These are phyloP conservation scores for Trypanosoma melophagium DNA, from an alignment of 208 protist genomes.

Conservation along the genomic window DNA sequence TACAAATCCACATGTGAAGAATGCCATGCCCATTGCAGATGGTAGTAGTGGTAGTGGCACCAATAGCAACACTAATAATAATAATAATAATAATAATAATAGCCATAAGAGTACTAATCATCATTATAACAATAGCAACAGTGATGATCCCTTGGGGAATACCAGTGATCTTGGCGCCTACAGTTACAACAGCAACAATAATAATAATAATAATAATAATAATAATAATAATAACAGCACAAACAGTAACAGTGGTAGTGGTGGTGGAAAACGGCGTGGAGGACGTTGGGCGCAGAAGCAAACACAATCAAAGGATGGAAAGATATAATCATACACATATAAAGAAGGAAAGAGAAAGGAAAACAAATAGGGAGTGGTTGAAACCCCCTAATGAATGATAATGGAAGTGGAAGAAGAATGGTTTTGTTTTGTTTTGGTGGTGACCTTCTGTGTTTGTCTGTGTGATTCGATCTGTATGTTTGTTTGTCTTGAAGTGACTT, in stretches of 20 bases:
- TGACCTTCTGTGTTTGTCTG: too few species aligned
- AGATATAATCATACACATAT: neutral
- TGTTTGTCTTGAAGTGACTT: too few species aligned
- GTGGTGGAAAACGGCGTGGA: neutral
- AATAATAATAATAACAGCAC: too few species aligned
- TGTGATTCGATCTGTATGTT: too few species aligned
- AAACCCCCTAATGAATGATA: neutral
- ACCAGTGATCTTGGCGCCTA: neutral
- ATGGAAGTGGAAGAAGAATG: neutral
- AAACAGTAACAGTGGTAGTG: neutral
- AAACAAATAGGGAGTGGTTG: neutral
- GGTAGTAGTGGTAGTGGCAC: constrained; percentile 15
- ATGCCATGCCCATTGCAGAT: constrained; percentile 60
- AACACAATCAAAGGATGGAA: neutral
- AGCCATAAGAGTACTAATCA: neutral
- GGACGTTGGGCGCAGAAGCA: constrained; percentile 5
- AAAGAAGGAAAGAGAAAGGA: neutral
- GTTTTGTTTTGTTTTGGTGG: too few species aligned
- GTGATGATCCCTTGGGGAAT: too few species aligned
- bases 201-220: neutral
- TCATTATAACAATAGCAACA: too few species aligned
- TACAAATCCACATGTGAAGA: constrained; percentile 85
- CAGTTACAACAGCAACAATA: neutral
- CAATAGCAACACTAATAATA: constrained; percentile 27
- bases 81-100: constrained; percentile 13